A percentile compares a stretch with the other conserved stretches of the same genome.
These are phyloP conservation scores for Allium cepa DNA, from an alignment of 106 monocot genomes.

Conservation along the genomic window DNA sequence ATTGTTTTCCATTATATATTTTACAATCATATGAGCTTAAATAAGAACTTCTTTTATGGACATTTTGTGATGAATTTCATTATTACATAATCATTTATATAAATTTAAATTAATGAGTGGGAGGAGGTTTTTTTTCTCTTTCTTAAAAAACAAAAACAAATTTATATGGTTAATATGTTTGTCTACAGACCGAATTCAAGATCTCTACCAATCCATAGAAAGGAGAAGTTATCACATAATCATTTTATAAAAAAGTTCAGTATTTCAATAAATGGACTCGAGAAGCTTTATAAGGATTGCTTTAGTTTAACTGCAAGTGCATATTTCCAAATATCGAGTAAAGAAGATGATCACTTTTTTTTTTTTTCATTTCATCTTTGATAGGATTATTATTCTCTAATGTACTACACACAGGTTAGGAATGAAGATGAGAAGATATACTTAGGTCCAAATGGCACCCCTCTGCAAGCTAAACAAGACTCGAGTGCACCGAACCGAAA, in stretches of 20 bases:
- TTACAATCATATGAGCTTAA: too few relatives aligned
- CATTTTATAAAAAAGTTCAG: background rate
- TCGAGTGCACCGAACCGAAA: conserved; percentile 23
- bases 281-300: background rate
- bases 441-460: conserved; percentile 85
- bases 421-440: conserved; percentile 70
- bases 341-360: background rate
- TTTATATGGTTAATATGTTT: too few relatives aligned
- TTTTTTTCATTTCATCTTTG: background rate
- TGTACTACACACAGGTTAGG: conserved; percentile 15
- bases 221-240: background rate
- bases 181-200: too few relatives aligned
- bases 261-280: background rate
- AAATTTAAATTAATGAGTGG: too few relatives aligned
- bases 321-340: background rate
- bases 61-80: too few relatives aligned
- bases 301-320: background rate
- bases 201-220: too few relatives aligned
- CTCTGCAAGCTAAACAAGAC: conserved; percentile 57
- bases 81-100: too few relatives aligned
- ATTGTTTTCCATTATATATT: too few relatives aligned
- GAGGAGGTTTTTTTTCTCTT: too few relatives aligned
- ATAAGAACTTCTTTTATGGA: too few relatives aligned
- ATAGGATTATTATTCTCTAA: background rate
- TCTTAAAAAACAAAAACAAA: too few relatives aligned